These are phyloP conservation scores for Baorangia bicolor DNA, from an alignment of 768 basidiomycete species.

Conservation along the genomic window DNA sequence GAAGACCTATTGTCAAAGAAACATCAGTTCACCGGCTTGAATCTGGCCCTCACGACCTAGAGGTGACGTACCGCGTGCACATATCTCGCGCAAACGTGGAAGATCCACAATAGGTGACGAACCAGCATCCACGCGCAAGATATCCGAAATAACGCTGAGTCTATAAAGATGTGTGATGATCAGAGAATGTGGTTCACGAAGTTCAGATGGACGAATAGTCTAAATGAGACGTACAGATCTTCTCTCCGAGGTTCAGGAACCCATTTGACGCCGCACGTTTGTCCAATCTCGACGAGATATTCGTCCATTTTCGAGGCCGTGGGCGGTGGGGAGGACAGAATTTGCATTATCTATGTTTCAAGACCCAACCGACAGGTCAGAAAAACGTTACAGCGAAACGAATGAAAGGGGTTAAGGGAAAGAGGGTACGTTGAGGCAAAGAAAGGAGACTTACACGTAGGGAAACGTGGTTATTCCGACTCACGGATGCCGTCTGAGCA, in stretches of 20 bases:
- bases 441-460: slow-evolving; percentile 37
- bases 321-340: slow-evolving; percentile 51
- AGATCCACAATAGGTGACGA: slow-evolving; percentile 55
- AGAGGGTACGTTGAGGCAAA: neutral
- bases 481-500: slow-evolving; percentile 47
- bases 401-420: neutral
- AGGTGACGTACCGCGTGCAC: slow-evolving; percentile 53
- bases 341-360: slow-evolving; percentile 46
- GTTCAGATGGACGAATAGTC: neutral
- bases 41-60: neutral
- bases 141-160: slow-evolving; percentile 55
- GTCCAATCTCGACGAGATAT: slow-evolving; percentile 54
- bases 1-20: slow-evolving; percentile 50
- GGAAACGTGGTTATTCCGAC: slow-evolving; percentile 56
- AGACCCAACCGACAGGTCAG: neutral
- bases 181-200: neutral
- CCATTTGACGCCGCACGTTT: slow-evolving; percentile 57
- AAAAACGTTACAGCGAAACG: neutral
- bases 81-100: slow-evolving; percentile 51
- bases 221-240: slow-evolving; percentile 49
- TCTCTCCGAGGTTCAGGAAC: slow-evolving; percentile 56
- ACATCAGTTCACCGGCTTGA: neutral
- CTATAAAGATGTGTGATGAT: slow-evolving; percentile 33
- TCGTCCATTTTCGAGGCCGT: slow-evolving; percentile 56
- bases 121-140: slow-evolving; percentile 47